A percentile compares a stretch with the other conserved stretches of the same genome.
Evolutionary conservation across 345 rosid species (phyloP).

Genomic region (Trapa bicornis): DNA sequence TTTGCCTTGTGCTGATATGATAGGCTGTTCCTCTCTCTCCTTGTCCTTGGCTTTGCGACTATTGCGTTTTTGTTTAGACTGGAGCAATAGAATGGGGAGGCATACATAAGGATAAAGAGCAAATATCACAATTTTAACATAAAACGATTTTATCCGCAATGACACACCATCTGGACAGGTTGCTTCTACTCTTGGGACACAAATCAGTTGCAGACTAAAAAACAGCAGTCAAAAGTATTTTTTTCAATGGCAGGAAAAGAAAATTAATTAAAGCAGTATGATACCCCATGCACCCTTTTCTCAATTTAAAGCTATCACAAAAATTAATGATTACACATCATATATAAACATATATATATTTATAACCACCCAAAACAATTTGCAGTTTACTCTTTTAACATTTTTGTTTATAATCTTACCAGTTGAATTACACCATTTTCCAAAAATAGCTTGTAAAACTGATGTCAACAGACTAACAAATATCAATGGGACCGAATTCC

Average conservation of each 20-base stretch:
- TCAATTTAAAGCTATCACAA: neutral
- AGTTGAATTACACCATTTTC: neutral
- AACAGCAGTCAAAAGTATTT: neutral
- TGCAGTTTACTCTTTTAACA: neutral
- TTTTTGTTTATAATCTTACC: neutral
- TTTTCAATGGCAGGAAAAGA: neutral
- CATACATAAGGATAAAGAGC: neutral
- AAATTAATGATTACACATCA: neutral
- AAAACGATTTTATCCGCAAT: neutral
- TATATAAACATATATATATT: neutral
- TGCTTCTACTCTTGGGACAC: neutral
- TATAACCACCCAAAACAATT: neutral
- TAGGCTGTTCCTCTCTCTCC: constrained; percentile 52
- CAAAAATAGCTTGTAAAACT: neutral
- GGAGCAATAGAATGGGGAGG: constrained; percentile 4
- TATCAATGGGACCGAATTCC: neutral
- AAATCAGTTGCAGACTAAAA: neutral
- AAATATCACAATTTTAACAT: neutral
- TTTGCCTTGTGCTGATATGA: constrained; percentile 24
- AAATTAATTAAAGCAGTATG: neutral
- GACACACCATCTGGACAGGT: neutral
- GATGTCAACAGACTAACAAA: neutral
- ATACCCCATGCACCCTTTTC: neutral
- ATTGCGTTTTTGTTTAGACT: constrained; percentile 86
- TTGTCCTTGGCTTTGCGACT: constrained; percentile 74